phyloP scores from a whole-genome alignment of 1,284 basidiomycete species.

The Cryptococcus amylolentus region DNA sequence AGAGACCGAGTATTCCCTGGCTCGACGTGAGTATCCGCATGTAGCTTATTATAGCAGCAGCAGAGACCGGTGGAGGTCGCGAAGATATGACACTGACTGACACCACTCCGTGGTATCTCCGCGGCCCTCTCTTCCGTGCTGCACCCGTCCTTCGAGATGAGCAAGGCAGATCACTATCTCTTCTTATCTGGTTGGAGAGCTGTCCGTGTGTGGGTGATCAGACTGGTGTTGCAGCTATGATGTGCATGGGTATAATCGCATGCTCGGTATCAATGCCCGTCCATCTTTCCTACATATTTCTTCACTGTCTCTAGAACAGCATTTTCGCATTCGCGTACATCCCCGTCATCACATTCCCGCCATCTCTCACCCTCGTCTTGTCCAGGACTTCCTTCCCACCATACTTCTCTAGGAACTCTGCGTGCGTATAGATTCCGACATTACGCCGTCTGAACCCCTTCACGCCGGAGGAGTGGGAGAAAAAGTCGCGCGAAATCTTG shows the following conservation, averaged over 20 bases:
- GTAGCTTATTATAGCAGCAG: too few species aligned
- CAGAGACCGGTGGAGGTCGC: too few species aligned
- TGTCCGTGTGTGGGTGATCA: background rate
- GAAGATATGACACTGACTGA: too few species aligned
- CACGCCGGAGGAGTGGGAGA: conserved; percentile 17
- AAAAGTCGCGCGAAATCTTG: conserved; percentile 9
- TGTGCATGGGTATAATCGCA: background rate
- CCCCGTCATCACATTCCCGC: conserved; percentile 40
- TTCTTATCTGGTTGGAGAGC: background rate
- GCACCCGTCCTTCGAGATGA: too few species aligned
- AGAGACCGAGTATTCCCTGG: too few species aligned
- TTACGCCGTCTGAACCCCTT: conserved; percentile 37
- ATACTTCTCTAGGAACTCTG: conserved; percentile 41
- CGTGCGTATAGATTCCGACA: conserved; percentile 43
- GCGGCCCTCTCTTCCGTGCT: too few species aligned
- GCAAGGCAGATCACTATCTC: too few species aligned
- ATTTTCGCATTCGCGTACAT: conserved; percentile 50
- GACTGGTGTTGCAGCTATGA: background rate
- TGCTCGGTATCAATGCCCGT: background rate
- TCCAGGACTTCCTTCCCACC: conserved; percentile 33
- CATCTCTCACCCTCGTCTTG: conserved; percentile 38
- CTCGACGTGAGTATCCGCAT: too few species aligned
- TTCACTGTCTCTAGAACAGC: conserved; percentile 38
- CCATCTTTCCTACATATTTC: background rate
- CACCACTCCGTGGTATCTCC: too few species aligned